Evolutionary conservation across 495 filamentous ascomycete genomes (phyloP).

Genomic region (Penicillium ucsense): DNA sequence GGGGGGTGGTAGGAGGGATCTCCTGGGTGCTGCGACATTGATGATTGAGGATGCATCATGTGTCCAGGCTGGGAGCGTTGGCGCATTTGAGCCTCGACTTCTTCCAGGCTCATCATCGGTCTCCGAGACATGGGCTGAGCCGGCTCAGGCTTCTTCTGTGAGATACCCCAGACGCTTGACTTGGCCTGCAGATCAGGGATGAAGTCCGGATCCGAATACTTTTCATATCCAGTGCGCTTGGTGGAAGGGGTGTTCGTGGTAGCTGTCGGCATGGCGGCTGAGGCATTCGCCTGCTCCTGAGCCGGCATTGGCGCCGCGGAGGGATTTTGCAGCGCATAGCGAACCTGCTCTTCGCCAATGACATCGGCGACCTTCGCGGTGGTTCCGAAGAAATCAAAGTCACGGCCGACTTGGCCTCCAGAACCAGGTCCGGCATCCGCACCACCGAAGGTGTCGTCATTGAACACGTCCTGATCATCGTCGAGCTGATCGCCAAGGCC

Average conservation of each 20-base stretch:
- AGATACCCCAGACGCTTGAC: constrained; percentile 82
- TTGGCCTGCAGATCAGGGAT: constrained; percentile 85
- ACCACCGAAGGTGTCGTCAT: constrained; percentile 93
- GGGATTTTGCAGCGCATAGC: constrained; percentile 61
- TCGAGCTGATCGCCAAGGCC: constrained; percentile 86
- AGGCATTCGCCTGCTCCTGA: constrained; percentile 14
- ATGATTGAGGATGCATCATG: constrained; percentile 24
- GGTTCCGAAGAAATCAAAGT: constrained; percentile 94
- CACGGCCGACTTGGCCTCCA: constrained; percentile 57
- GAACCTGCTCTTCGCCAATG: constrained; percentile 81
- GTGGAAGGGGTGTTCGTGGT: constrained; percentile 22
- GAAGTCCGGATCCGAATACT: constrained; percentile 64
- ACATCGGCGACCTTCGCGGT: constrained; percentile 78
- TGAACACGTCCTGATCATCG: constrained; percentile 89
- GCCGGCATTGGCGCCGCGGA: constrained; percentile 29
- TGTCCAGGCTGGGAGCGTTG: constrained; percentile 47
- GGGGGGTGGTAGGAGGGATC: constrained; percentile 26
- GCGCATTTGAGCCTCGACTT: constrained; percentile 91
- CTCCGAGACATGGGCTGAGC: constrained; percentile 35
- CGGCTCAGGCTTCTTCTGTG: constrained; percentile 45
- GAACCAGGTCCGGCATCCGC: constrained; percentile 17
- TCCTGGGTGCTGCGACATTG: constrained; percentile 20
- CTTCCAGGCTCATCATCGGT: constrained; percentile 83
- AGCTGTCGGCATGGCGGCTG: constrained; percentile 15
- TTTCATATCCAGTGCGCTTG: constrained; percentile 75